Percentiles rank a stretch among this genome's conserved stretches.
phyloP scores from a whole-genome alignment of 2,329 filamentous ascomycete species.

The Nigrospora sphaerica region DNA sequence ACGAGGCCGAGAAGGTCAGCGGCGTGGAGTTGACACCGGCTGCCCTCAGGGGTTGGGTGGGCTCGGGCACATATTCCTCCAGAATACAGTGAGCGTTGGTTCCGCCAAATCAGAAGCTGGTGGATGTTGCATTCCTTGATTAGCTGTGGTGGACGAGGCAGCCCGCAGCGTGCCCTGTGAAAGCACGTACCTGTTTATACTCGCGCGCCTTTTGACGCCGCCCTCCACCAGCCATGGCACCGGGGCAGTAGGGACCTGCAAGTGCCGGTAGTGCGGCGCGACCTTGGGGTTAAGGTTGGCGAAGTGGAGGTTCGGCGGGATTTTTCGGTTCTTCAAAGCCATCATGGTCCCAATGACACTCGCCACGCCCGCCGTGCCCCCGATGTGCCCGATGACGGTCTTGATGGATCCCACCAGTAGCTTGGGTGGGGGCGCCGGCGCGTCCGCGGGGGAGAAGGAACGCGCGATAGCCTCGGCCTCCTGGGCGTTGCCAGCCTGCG shows the following conservation, averaged over 20 bases:
- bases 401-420: slow-evolving; percentile 12
- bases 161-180: slow-evolving; percentile 29
- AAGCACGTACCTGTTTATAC: slow-evolving; percentile 31
- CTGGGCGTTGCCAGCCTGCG: slow-evolving; percentile 11
- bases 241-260: slow-evolving; percentile 3
- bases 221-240: slow-evolving; percentile 14
- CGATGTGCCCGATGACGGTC: slow-evolving; percentile 13
- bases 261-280: slow-evolving; percentile 9
- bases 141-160: slow-evolving; percentile 36
- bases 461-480: slow-evolving; percentile 14
- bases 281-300: slow-evolving; percentile 15
- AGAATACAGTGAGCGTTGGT: slow-evolving; percentile 36
- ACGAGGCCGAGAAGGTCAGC: background rate
- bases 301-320: slow-evolving; percentile 21
- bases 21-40: slow-evolving; percentile 12
- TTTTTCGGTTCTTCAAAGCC: slow-evolving; percentile 3
- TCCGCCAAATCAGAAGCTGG: slow-evolving; percentile 28
- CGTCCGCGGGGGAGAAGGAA: background rate
- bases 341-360: slow-evolving; percentile 9
- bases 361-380: slow-evolving; percentile 13
- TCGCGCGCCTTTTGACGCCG: slow-evolving; percentile 40
- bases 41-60: background rate
- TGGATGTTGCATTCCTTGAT: slow-evolving; percentile 19
- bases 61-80: slow-evolving; percentile 25
- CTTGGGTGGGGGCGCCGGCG: background rate